Base-by-base conservation (phyloP, 495 filamentous ascomycete genomes). In the Aspergillus haitiensis region DNA sequence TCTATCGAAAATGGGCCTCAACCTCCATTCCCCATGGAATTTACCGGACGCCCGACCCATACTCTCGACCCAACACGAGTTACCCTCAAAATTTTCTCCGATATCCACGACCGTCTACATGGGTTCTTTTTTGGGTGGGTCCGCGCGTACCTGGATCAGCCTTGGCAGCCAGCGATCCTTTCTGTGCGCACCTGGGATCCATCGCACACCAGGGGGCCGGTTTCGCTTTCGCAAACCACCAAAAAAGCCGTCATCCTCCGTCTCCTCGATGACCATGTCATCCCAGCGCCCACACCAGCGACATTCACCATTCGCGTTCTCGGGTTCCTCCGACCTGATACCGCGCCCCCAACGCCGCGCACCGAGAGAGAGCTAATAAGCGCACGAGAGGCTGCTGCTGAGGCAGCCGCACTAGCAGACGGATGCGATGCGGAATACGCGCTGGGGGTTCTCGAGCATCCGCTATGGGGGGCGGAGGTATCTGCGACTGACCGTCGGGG, bases 111-210 rank as follows among this genome's bases (percentile, higher is more conserved):
- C 48, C 77, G 79, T 18, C 68, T 88, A 5, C 72, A 73, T 31
- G 87, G 86, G 0, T 75, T 85, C 45, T 89, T 86, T 62, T 85
- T 87, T 59, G 85, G 82, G 34, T 90, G 86, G 84, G 77, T 78
- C 5, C 70, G 78, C 32, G 52, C 84, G 7, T 50, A 67, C 46
- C n/a, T 21, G 9, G 48, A 44, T 44, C 13, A 45, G 1, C 56
- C 68, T 6, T 88, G 86, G 86, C 69, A 78, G 32, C 77, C 84
- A 59, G 69, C 73, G 10, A 70, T 88, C 34, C 72, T 89, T 37
- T 82, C 82, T 2, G 66, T 78, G 9, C 64, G 60, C 9, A 56
- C 52, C 0, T 40, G 80, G 18, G 75, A 80, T 1, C 79, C 70
- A 64, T 49, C 74, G 55, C 42, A 79, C 66, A 12, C 74, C 66